phyloP scores from a whole-genome alignment of 1,139 yeast genomes.

The Tardiomyces digboiensis region DNA sequence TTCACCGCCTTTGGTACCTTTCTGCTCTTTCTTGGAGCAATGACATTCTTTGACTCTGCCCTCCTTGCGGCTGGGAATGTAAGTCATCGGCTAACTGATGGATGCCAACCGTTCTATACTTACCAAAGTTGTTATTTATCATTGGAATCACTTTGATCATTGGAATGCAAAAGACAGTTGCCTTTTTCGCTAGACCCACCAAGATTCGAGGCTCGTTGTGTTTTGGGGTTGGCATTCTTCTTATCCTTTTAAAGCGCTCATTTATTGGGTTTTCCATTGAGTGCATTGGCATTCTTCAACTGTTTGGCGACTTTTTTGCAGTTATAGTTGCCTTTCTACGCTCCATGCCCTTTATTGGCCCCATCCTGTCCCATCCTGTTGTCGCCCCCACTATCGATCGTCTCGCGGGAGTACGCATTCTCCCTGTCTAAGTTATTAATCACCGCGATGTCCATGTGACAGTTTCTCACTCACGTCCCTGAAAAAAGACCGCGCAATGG shows the following conservation, averaged over 20 bases:
- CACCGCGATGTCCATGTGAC: too few relatives aligned
- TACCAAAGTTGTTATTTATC: slow-evolving; percentile 44
- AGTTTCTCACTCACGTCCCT: too few relatives aligned
- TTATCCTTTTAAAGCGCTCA: slow-evolving; percentile 69
- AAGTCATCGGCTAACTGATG: slow-evolving; percentile 7
- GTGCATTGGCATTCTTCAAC: slow-evolving; percentile 75
- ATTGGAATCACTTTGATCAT: slow-evolving; percentile 78
- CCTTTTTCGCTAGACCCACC: slow-evolving; percentile 79
- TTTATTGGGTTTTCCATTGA: slow-evolving; percentile 82
- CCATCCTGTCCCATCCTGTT: slow-evolving; percentile 68
- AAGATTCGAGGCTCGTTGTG: slow-evolving; percentile 82
- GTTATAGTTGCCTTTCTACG: slow-evolving; percentile 84
- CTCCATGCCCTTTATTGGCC: slow-evolving; percentile 84
- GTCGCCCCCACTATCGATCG: slow-evolving; percentile 67
- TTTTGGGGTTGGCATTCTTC: slow-evolving; percentile 61
- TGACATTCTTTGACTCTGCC: slow-evolving; percentile 85
- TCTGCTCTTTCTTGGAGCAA: slow-evolving; percentile 71
- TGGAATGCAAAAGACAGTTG: slow-evolving; percentile 76
- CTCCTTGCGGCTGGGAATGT: slow-evolving; percentile 84
- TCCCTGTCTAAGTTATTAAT: slow-evolving; percentile 58
- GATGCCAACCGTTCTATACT: background rate
- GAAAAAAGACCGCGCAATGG: too few relatives aligned
- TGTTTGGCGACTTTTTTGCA: slow-evolving; percentile 89
- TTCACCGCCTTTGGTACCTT: slow-evolving; percentile 79
- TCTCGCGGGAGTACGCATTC: slow-evolving; percentile 52